phyloP scores from a whole-genome alignment of 1,139 yeast genomes.

The Hyphopichia pseudoburtonii region DNA sequence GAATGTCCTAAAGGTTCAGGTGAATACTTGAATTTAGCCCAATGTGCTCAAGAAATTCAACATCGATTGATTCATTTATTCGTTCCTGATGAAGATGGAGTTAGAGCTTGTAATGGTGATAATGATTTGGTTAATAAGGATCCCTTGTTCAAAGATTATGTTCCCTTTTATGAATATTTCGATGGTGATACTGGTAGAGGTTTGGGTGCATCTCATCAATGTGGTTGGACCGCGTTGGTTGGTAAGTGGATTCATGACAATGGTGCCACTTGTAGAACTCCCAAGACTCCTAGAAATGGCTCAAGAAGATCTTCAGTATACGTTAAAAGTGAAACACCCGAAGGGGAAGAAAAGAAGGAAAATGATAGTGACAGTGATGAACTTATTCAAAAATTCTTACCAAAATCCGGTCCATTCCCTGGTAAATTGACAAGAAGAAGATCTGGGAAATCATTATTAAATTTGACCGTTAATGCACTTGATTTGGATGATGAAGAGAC shows the following conservation, averaged over 20 bases:
- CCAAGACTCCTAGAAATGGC: conserved; percentile 54
- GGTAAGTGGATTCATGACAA: conserved; percentile 94
- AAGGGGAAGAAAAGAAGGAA: conserved; percentile 12
- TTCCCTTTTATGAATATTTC: conserved; percentile 85
- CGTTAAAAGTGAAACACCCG: conserved; percentile 14
- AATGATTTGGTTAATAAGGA: conserved; percentile 63
- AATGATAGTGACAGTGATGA: conserved; percentile 28
- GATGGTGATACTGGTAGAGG: conserved; percentile 97
- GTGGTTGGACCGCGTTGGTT: conserved; percentile 96
- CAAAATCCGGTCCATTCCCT: conserved; percentile 54
- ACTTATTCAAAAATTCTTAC: conserved; percentile 33
- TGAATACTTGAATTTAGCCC: conserved; percentile 75
- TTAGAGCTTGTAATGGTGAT: conserved; percentile 81
- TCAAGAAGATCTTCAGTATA: conserved; percentile 28
- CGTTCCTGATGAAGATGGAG: conserved; percentile 66
- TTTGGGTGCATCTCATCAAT: conserved; percentile 91
- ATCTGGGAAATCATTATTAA: conserved; percentile 68
- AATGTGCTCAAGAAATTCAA: conserved; percentile 89
- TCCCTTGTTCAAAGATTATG: conserved; percentile 71
- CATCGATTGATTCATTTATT: conserved; percentile 83
- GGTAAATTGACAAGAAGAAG: conserved; percentile 61
- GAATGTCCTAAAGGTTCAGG: conserved; percentile 94
- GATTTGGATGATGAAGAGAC: conserved; percentile 66
- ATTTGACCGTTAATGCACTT: conserved; percentile 63
- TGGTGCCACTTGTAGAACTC: conserved; percentile 64